Conservation (phyloP, 192 early-diverging fungal genomes). For the Fimicolochytrium jonesii region DNA sequence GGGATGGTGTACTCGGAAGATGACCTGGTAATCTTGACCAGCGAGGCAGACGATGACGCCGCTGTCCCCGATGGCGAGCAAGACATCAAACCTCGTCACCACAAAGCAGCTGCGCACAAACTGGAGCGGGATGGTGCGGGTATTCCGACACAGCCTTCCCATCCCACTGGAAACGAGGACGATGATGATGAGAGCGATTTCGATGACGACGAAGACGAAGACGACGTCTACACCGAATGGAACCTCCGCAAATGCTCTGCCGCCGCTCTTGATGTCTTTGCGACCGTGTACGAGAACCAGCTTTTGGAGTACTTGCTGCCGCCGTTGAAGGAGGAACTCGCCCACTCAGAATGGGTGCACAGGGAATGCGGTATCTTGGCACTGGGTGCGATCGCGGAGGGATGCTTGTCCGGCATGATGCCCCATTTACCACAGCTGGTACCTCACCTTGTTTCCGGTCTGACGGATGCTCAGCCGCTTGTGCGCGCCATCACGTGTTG, state of each 20-base stretch:
- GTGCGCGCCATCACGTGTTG: constrained; percentile 98
- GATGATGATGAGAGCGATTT: constrained; percentile 69
- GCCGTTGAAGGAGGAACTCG: constrained; percentile 75
- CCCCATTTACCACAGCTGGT: constrained; percentile 82
- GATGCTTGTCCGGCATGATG: constrained; percentile 84
- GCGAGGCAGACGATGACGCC: constrained; percentile 71
- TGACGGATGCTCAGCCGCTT: constrained; percentile 80
- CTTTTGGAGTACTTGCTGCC: constrained; percentile 84
- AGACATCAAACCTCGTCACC: constrained; percentile 94
- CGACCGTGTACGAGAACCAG: constrained; percentile 81
- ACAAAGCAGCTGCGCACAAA: constrained; percentile 76
- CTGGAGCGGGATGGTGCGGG: constrained; percentile 52
- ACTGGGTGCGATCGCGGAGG: constrained; percentile 96
- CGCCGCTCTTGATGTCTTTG: constrained; percentile 90
- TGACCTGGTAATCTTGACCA: constrained; percentile 71
- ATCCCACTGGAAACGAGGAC: constrained; percentile 24
- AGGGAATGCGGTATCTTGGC: constrained; percentile 95
- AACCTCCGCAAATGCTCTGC: constrained; percentile 98
- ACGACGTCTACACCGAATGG: constrained; percentile 92
- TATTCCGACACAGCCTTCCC: constrained; percentile 10
- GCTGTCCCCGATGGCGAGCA: constrained; percentile 81
- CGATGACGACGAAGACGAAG: constrained; percentile 76
- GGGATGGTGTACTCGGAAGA: constrained; percentile 96
- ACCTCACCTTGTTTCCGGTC: constrained; percentile 75
- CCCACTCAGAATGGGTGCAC: constrained; percentile 81